These are phyloP conservation scores for Solanum hybrid DNA, from an alignment of 305 asterid genomes.

Conservation along the genomic window DNA sequence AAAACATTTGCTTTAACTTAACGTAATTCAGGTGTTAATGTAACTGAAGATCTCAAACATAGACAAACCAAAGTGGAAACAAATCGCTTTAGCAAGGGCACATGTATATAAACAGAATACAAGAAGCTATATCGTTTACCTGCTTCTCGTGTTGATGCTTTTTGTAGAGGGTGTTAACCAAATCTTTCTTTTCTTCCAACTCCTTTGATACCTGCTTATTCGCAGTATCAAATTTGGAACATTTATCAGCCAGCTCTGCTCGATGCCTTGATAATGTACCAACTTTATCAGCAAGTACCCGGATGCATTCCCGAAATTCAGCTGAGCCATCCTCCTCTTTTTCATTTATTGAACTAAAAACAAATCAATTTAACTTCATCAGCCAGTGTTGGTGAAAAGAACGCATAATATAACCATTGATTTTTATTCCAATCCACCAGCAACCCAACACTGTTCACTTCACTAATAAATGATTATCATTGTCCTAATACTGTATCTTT, in stretches of 20 bases:
- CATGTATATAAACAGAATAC: not conserved
- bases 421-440: not conserved
- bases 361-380: conserved; percentile 10
- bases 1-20: not conserved
- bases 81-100: not conserved
- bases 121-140: conserved; percentile 28
- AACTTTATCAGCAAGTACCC: conserved; percentile 79
- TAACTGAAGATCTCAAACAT: not conserved
- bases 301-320: conserved; percentile 72
- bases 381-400: not conserved
- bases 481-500: not conserved
- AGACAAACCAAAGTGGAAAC: not conserved
- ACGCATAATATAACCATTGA: conserved; percentile 8
- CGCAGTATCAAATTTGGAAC: conserved; percentile 63
- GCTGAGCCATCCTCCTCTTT: conserved; percentile 59
- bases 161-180: conserved; percentile 56
- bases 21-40: not conserved
- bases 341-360: conserved; percentile 53
- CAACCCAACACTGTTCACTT: not conserved
- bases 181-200: conserved; percentile 73
- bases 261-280: conserved; percentile 57
- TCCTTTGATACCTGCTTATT: conserved; percentile 62
- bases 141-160: conserved; percentile 90
- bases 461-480: not conserved
- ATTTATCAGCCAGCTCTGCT: conserved; percentile 56